These are phyloP conservation scores for Xylaria sp. DNA, from an alignment of 2,329 filamentous ascomycete species.

Conservation along the genomic window DNA sequence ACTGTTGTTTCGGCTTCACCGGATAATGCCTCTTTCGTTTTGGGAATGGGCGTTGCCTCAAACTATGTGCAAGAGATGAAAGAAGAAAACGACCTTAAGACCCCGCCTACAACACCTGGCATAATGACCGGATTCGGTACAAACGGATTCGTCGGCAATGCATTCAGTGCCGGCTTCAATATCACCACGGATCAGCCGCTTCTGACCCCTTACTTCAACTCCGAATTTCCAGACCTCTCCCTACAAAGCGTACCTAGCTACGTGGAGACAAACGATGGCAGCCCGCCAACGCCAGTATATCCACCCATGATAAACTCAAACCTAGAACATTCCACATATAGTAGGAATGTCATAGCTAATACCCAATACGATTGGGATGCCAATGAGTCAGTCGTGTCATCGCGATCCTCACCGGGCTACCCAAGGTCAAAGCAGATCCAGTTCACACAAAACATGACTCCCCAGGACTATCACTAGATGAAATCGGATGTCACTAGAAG, in stretches of 20 bases:
- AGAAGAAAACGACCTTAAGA: conserved; percentile 59
- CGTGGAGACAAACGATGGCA: conserved; percentile 54
- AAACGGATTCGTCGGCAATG: conserved; percentile 52
- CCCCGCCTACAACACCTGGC: conserved; percentile 64
- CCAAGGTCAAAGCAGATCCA: conserved; percentile 56
- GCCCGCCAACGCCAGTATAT: conserved; percentile 61
- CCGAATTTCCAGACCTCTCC: conserved; percentile 57
- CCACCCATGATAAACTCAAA: conserved; percentile 54
- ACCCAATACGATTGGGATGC: conserved; percentile 64
- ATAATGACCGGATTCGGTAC: conserved; percentile 55
- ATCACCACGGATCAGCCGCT: conserved; percentile 59
- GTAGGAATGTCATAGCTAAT: conserved; percentile 50
- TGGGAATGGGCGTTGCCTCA: conserved; percentile 42
- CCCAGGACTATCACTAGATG: conserved; percentile 52
- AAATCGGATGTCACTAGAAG: conserved; percentile 6
- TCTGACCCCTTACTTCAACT: conserved; percentile 60
- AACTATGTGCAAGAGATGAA: conserved; percentile 44
- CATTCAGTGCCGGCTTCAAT: conserved; percentile 40
- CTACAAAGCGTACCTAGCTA: conserved; percentile 57
- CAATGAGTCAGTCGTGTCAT: conserved; percentile 54
- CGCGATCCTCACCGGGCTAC: conserved; percentile 51
- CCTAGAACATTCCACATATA: conserved; percentile 50
- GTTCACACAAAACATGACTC: conserved; percentile 59
- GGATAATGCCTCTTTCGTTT: conserved; percentile 51
- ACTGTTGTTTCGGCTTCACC: conserved; percentile 52